These are phyloP conservation scores for Nadsonia starkeyi-henricii DNA, from an alignment of 1,139 yeast genomes.

Conservation along the genomic window DNA sequence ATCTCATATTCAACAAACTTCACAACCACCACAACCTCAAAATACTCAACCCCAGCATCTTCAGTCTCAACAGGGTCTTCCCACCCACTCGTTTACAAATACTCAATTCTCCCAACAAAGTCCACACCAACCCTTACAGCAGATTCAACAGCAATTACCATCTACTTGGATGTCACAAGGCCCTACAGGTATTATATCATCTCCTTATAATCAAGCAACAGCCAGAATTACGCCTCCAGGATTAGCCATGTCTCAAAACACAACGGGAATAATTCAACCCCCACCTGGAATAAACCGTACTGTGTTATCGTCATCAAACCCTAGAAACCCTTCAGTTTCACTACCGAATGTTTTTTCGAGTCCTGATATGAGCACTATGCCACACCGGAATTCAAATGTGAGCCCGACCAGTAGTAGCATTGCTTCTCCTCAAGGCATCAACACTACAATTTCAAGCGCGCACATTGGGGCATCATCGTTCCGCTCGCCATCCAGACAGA, in stretches of 20 bases:
- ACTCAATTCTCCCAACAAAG: background rate
- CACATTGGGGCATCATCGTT: background rate
- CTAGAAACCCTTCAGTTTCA: background rate
- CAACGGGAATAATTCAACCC: background rate
- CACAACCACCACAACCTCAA: background rate
- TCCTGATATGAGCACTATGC: background rate
- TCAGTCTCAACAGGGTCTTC: background rate
- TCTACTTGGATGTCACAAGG: background rate
- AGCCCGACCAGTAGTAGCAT: background rate
- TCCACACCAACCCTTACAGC: background rate
- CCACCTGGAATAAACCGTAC: background rate
- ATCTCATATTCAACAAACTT: background rate
- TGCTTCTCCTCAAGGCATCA: background rate
- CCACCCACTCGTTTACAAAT: background rate
- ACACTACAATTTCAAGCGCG: background rate
- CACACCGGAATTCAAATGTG: background rate
- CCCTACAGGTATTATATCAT: background rate
- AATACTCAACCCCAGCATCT: background rate
- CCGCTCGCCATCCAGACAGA: background rate
- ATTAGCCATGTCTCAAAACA: background rate
- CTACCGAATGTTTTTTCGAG: background rate
- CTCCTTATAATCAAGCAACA: background rate
- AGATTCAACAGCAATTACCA: background rate
- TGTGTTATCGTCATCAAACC: background rate
- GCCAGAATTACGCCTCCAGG: background rate